Evolutionary conservation across 2,329 filamentous ascomycete genomes (phyloP).

Genomic region (Pseudogymnoascus pannorum): DNA sequence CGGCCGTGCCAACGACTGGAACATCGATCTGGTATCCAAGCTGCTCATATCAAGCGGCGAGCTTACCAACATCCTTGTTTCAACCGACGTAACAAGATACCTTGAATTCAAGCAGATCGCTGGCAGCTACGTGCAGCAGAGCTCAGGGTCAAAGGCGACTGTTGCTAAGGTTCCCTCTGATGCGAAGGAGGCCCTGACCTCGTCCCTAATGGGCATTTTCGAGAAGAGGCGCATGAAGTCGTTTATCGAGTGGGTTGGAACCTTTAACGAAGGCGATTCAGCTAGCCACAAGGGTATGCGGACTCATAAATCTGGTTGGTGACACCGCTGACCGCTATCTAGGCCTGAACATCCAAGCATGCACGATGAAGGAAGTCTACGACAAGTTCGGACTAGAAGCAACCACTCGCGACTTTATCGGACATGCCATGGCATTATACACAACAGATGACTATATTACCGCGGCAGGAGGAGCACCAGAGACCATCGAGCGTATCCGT

Average conservation of each 20-base stretch:
- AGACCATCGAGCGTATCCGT: constrained; percentile 84
- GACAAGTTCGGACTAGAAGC: constrained; percentile 94
- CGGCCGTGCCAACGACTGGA: constrained; percentile 95
- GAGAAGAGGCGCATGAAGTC: constrained; percentile 96
- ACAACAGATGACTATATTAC: constrained; percentile 82
- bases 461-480: constrained; percentile 63
- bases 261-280: constrained; percentile 74
- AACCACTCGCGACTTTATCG: constrained; percentile 88
- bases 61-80: constrained; percentile 96
- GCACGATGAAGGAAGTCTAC: constrained; percentile 97
- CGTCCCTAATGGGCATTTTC: constrained; percentile 92
- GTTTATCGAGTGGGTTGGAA: constrained; percentile 92
- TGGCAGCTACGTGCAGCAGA: constrained; percentile 94
- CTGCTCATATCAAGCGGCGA: constrained; percentile 98
- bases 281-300: constrained; percentile 78
- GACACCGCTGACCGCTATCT: constrained; percentile 20
- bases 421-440: constrained; percentile 97
- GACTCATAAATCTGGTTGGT: neutral
- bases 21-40: constrained; percentile 97
- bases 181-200: constrained; percentile 81
- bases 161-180: constrained; percentile 96
- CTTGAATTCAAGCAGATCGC: constrained; percentile 92
- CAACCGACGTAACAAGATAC: constrained; percentile 83
- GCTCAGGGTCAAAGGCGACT: constrained; percentile 71
- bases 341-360: constrained; percentile 73